Evolutionary conservation across 2,329 filamentous ascomycete genomes (phyloP).

Genomic region (Dothideomycetidae sp.): DNA sequence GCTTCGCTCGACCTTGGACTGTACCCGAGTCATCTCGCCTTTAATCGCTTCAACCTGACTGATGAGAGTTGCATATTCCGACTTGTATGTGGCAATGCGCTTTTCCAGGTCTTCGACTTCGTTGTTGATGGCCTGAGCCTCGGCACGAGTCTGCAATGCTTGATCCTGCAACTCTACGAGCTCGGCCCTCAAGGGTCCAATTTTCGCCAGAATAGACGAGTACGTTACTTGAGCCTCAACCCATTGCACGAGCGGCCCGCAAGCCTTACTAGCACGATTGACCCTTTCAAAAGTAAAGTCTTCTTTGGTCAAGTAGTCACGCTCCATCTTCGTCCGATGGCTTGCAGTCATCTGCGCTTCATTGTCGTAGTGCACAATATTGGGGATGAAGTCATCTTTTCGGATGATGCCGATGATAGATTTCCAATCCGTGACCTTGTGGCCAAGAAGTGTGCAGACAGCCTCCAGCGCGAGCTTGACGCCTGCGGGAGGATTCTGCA

Average conservation of each 20-base stretch:
- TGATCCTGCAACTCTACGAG: slow-evolving; percentile 76
- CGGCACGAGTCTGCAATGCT: slow-evolving; percentile 80
- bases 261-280: slow-evolving; percentile 91
- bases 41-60: slow-evolving; percentile 97
- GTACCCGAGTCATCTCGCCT: slow-evolving; percentile 84
- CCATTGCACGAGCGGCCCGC: slow-evolving; percentile 94
- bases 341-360: slow-evolving; percentile 81
- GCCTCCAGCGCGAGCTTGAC: slow-evolving; percentile 87
- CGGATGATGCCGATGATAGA: slow-evolving; percentile 77
- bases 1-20: slow-evolving; percentile 96
- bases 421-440: slow-evolving; percentile 85
- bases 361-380: slow-evolving; percentile 95
- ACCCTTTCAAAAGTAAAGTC: slow-evolving; percentile 96
- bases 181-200: slow-evolving; percentile 83
- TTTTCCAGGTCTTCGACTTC: slow-evolving; percentile 71
- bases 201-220: slow-evolving; percentile 89
- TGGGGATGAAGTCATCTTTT: slow-evolving; percentile 91
- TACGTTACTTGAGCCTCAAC: slow-evolving; percentile 93
- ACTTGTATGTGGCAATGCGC: slow-evolving; percentile 91
- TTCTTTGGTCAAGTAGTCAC: slow-evolving; percentile 79
- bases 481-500: slow-evolving; percentile 81
- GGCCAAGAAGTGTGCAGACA: slow-evolving; percentile 88
- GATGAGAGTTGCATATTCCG: slow-evolving; percentile 87
- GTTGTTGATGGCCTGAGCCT: slow-evolving; percentile 81
- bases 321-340: slow-evolving; percentile 76